Evolutionary conservation across 768 basidiomycete genomes (phyloP), one percentile per base, ranked within the genome.

Genomic region (Suillus americanus): DNA sequence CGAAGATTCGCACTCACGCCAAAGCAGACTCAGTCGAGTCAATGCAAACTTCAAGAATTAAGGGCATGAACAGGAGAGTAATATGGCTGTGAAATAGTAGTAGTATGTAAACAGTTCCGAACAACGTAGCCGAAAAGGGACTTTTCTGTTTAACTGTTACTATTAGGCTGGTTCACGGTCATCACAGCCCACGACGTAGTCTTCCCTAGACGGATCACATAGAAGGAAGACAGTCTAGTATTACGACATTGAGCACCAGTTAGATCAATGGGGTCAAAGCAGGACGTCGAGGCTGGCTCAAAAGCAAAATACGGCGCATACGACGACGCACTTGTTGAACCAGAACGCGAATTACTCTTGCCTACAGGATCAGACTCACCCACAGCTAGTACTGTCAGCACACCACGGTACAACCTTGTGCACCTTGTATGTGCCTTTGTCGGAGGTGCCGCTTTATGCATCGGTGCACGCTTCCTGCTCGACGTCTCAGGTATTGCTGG

Each of bases 11-110:
- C 18, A 59, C 86, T 65, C 43, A 91, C 90, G 82, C 83, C 62
- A 84, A 68, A 23, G 91, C 89, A 7, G 90, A 91, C 67, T 86
- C 85, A 25, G 90, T 81, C 8, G 91, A 92, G 75, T 93, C 92
- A 50, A 93, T 80, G 71, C 92, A 92, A 55, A 92, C 86, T 78
- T 91, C 89, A 57, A 59, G 57, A 43, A 13, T 59, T 13, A 59
- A 30, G 40, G 57, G 28, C 57, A 59, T 59, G 37, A 89, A 73
- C 0, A 53, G 48, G 5, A 71, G 46, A 20, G 28, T 66, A 10
- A 56, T 40, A 64, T 28, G 16, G 5, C 48, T 20, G 23, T 25
- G 13, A 14, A 50, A 23, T 25, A 50, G 48, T 23, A 50, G 48
- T 23, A 48, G 4, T 35, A 35, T 35, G 35, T 35, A 35, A 35